phyloP scores from a whole-genome alignment of 2,329 filamentous ascomycete genomes.

The Myriosclerotinia curreyana region DNA sequence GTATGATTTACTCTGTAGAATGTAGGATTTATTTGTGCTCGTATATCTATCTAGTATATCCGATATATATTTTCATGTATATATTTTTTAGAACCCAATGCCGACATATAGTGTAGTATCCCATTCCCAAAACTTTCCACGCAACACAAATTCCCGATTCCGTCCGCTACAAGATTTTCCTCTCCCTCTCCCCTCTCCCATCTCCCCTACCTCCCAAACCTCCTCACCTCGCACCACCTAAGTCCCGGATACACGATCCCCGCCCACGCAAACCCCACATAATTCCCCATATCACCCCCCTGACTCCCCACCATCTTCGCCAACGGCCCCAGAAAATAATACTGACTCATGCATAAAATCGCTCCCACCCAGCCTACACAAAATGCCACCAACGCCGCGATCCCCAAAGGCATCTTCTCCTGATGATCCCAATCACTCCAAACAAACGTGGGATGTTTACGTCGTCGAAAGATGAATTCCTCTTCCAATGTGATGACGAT shows the following conservation, averaged over 20 bases:
- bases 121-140: not conserved
- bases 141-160: not conserved
- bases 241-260: conserved; percentile 51
- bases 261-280: conserved; percentile 57
- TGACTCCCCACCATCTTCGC: conserved; percentile 53
- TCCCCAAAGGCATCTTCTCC: conserved; percentile 57
- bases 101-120: no score
- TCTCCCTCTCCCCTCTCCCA: no score
- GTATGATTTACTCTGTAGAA: no score
- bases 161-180: no score
- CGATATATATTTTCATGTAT: not conserved
- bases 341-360: conserved; percentile 66
- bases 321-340: conserved; percentile 63
- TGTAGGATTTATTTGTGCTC: no score
- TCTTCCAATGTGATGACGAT: conserved; percentile 61
- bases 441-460: conserved; percentile 46
- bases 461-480: conserved; percentile 57
- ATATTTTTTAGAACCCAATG: not conserved
- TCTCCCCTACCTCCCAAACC: conserved; percentile 34
- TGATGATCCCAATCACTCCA: conserved; percentile 61
- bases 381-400: conserved; percentile 60
- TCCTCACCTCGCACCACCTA: conserved; percentile 38
- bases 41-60: no score
- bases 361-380: conserved; percentile 63
- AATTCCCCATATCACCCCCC: conserved; percentile 38